Evolutionary conservation across 306 rosid genomes (phyloP).

Genomic region (Acmispon strigosus): DNA sequence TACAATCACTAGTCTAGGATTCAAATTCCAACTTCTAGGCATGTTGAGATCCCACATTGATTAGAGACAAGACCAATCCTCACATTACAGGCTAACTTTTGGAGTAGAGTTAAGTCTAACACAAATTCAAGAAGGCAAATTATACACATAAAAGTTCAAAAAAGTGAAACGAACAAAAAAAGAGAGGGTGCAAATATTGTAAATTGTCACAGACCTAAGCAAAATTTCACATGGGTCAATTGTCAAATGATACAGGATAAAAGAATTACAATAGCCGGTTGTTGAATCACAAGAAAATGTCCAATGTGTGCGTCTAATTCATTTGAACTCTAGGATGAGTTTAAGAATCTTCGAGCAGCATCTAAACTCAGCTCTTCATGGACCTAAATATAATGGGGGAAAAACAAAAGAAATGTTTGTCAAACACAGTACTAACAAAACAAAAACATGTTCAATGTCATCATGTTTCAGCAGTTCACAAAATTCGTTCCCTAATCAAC

Average conservation of each 20-base stretch:
- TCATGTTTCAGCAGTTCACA: background rate
- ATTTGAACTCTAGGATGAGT: constrained; percentile 26
- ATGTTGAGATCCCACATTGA: background rate
- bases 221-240: background rate
- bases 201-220: background rate
- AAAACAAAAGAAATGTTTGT: background rate
- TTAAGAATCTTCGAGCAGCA: constrained; percentile 51
- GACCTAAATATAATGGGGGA: constrained; percentile 33
- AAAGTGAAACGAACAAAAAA: no score
- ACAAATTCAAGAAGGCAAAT: background rate
- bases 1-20: background rate
- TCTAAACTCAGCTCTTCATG: constrained; percentile 63
- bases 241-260: constrained; percentile 16
- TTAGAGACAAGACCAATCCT: no score
- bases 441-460: background rate
- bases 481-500: background rate
- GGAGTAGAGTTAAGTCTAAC: no score
- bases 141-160: background rate
- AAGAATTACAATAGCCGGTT: constrained; percentile 24
- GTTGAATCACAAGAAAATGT: constrained; percentile 14
- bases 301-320: constrained; percentile 2
- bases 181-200: no score
- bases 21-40: background rate
- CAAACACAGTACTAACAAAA: background rate
- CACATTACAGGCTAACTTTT: no score